Base-by-base conservation (phyloP, 306 rosid genomes). In the Pyrus bretschneideri region DNA sequence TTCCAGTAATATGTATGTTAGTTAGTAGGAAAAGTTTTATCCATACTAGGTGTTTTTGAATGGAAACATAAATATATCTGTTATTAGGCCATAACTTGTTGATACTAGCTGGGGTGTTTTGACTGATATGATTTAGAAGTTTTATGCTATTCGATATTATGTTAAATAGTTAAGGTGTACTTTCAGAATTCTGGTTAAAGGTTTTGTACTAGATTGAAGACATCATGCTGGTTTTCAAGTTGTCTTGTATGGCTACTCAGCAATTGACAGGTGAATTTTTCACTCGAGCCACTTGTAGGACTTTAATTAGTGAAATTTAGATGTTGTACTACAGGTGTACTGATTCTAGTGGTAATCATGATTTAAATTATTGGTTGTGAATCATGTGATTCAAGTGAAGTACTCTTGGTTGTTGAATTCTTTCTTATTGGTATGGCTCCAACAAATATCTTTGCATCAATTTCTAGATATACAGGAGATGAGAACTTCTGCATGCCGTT, bases 401-500 rank as follows among this genome's bases (percentile, higher is more conserved):
- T 22, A 57, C 62, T 57, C 13, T 57, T 33, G 35, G 35, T 33
- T 40, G 38, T 61, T 60, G 65, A 67, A 77, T 67, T 69, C n/a
- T 62, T 84, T 66, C 60, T 77, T 71, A 66, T n/a, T 23, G 22
- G 65, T 45, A 67, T 74, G 49, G 42, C 40, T 57, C 66, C 69
- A 30, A 35, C 49, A 54, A 55, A 65, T 72, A 38, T 35, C 55
- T 79, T 67, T 18, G 52, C 27, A 78, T 64, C 72, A 81, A 76
- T 21, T 11, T 54, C 58, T 83, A 74, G 71, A 71, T 79, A 63
- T 84, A 85, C 85, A 95, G 98, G 91, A 87, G 90, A 82, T 96
- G 98, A 70, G 99, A 89, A 80, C 77, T 83, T 84, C 73, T 89
- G 71, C 85, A 87, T 82, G 81, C 88, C 25, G 75, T 82, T 33